Percentiles rank a stretch among this genome's conserved stretches.
phyloP scores from a whole-genome alignment of 1,284 basidiomycete species.

The Fomes fomentarius region DNA sequence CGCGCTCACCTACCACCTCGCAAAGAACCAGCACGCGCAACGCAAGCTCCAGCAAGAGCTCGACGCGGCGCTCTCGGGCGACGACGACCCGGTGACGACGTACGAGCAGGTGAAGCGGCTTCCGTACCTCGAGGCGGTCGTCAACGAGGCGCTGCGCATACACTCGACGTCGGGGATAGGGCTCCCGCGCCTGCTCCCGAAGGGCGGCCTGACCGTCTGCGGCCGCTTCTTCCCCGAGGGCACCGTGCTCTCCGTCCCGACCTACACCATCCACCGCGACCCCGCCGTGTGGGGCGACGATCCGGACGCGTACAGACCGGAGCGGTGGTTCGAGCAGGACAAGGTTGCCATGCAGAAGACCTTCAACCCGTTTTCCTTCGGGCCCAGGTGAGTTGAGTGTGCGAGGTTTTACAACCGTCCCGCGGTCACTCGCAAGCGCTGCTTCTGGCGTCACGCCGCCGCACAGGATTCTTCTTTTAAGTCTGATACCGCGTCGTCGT shows the following conservation, averaged over 20 bases:
- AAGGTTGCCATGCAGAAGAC: slow-evolving; percentile 61
- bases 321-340: slow-evolving; percentile 80
- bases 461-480: no score
- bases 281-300: slow-evolving; percentile 76
- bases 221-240: slow-evolving; percentile 72
- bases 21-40: slow-evolving; percentile 67
- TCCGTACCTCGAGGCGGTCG: slow-evolving; percentile 79
- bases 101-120: slow-evolving; percentile 70
- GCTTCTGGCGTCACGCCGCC: no score
- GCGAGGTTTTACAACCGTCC: no score
- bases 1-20: slow-evolving; percentile 85
- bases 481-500: no score
- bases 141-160: slow-evolving; percentile 81
- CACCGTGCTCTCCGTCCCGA: slow-evolving; percentile 74
- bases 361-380: slow-evolving; percentile 79
- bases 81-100: slow-evolving; percentile 57
- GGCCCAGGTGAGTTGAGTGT: slow-evolving; percentile 57
- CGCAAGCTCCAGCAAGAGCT: slow-evolving; percentile 79
- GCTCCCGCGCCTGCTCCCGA: slow-evolving; percentile 77
- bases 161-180: slow-evolving; percentile 85
- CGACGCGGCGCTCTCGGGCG: slow-evolving; percentile 69
- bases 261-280: slow-evolving; percentile 81
- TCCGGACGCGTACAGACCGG: slow-evolving; percentile 74
- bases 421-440: no score
- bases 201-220: slow-evolving; percentile 64